Evolutionary conservation across 108 stramenopile species (phyloP), one percentile per base, ranked within the genome.

Genomic region (Nitzschia sp.): DNA sequence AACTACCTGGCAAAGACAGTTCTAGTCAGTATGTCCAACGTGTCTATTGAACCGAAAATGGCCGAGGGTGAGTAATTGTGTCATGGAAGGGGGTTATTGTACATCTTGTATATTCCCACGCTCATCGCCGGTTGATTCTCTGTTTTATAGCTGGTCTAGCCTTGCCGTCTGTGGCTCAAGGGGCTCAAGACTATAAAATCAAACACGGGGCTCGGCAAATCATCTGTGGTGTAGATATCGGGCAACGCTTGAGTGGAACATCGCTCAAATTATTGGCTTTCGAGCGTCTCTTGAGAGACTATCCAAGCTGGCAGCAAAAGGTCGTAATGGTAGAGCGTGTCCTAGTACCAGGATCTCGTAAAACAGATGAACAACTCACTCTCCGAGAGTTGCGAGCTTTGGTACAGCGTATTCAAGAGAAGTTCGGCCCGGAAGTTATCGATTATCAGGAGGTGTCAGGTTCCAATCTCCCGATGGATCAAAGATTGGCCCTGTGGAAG

Each of bases 11-110:
- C 93, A 16, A 79, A 92, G 2, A 97, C 95, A 27, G 96, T 99
- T 36, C 69, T 98, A 56, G 97, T 99, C 21, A 91, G 95, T 50
- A 97, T 99, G 73, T 91, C 90, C 58, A 98, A 99, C 72, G 98
- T 99, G n/a, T 90, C 88, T 36, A 92, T 99, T 63, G 99, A 99
- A 80, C 84, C 94, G 19, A 80, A 86, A 16, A 75, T 90, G 68
- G 76, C 97, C 28, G 89, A 91, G 75, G 72, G 75, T 34, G 57
- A 77, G 54, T 73, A 32, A 58, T 32, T 58, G 30, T 30, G 6
- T n/a, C 6, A 30, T n/a, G n/a, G n/a, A n/a, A n/a, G n/a, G n/a
- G n/a, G n/a, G n/a, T n/a, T n/a, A n/a, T n/a, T n/a, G n/a, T n/a
- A n/a, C n/a, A n/a, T n/a, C n/a, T 8, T 3, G 5, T 62, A 44